Conservation (phyloP, 164 flowering plant genomes). For the Houttuynia cordata region DNA sequence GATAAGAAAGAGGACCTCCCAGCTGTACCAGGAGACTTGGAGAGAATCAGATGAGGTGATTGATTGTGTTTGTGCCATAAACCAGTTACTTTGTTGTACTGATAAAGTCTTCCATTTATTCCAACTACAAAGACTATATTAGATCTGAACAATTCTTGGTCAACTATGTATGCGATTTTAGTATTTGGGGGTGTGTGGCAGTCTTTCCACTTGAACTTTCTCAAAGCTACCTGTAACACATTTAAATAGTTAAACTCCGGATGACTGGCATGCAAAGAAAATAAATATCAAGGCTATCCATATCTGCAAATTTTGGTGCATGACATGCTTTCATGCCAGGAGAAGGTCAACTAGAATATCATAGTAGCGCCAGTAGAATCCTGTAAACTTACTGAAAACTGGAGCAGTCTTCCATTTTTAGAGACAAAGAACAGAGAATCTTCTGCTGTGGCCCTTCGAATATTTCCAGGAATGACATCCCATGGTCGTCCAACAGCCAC, state of each 20-base stretch:
- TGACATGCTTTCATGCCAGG: not conserved
- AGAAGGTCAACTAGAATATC: not conserved
- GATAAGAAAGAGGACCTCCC: slow-evolving; percentile 42
- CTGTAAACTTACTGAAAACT: slow-evolving; percentile 49
- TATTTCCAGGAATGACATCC: slow-evolving; percentile 46
- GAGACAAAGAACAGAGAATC: slow-evolving; percentile 68
- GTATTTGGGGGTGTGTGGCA: slow-evolving; percentile 49
- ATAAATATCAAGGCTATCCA: not conserved
- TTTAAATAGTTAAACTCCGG: not conserved
- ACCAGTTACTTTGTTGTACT: slow-evolving; percentile 73
- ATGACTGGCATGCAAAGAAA: not conserved
- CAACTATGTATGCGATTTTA: slow-evolving; percentile 56
- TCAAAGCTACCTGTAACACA: slow-evolving; percentile 41
- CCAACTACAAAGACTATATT: slow-evolving; percentile 67
- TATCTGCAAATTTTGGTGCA: too few relatives aligned
- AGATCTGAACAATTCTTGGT: slow-evolving; percentile 59
- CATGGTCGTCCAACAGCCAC: slow-evolving; percentile 69
- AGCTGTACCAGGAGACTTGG: slow-evolving; percentile 54
- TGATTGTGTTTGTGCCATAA: slow-evolving; percentile 84
- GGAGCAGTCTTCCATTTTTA: slow-evolving; percentile 57
- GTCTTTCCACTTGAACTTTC: slow-evolving; percentile 81
- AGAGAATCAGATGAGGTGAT: slow-evolving; percentile 68
- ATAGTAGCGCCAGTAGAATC: not conserved
- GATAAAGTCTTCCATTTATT: slow-evolving; percentile 61
- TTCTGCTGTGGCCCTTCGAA: slow-evolving; percentile 28